Evolutionary conservation across 129 eudicot genomes (phyloP), one percentile per base, ranked within the genome.

Genomic region (Helianthus annuus): DNA sequence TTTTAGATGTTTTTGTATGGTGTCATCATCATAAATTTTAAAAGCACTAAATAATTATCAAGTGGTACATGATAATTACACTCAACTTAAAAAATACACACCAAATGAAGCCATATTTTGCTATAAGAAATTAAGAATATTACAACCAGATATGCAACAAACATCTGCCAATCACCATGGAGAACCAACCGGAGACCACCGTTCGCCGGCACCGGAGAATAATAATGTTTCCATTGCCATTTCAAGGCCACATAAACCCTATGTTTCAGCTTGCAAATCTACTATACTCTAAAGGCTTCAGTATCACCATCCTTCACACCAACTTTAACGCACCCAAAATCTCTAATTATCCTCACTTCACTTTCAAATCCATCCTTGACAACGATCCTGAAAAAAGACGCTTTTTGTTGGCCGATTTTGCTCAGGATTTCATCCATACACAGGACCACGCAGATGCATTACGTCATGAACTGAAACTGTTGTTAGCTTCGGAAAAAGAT

Each of bases 161-260:
- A n/a, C 16, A 53, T 53, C 58, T 53, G 9, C 58, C 27, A 53
- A 15, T 53, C 11, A n/a, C 51, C 45, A 39, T 64, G 68, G 51
- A 64, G 14, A 64, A 64, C 14, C 42, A 58, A 46, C 45, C 45
- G 45, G 45, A 6, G 45, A 29, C 12, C 34, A 76, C 17, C 46
- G 48, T n/a, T 7, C 17, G 52, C 5, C 34, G 32, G 7, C 63
- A 8, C 74, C 69, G 64, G 70, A 71, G 72, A 65, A 45, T 78
- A 65, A 34, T 84, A 63, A 8, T 84, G 11, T 82, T 84, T 38
- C 76, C 85, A 1, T 16, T 60, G 16, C 88, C 85, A 2, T 80
- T 76, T 7, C 85, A 83, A 68, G 88, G 88, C 12, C 85, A 84
- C 55, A 77, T 84, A 1, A 84, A 40, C 22, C 88, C 88, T 1